Percentiles rank a stretch among this genome's conserved stretches.
Conservation (phyloP, 305 asterid species). For the Coffea humblotiana region DNA sequence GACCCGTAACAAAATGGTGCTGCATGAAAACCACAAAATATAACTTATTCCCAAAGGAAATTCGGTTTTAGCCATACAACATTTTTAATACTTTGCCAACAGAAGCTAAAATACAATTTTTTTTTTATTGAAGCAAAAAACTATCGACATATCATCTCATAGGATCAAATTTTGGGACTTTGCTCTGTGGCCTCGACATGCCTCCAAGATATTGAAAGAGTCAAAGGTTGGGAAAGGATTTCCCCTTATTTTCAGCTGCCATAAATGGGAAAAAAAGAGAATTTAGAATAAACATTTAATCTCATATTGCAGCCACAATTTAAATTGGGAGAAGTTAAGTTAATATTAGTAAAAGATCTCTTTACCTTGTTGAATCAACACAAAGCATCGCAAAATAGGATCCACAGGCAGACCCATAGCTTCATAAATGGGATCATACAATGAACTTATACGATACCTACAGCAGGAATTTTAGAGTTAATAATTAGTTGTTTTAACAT, state of each 20-base stretch:
- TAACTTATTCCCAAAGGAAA: too few species aligned
- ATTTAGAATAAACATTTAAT: not conserved
- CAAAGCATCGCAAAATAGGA: conserved; percentile 13
- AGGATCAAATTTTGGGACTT: not conserved
- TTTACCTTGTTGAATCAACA: conserved; percentile 1
- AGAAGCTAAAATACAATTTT: too few species aligned
- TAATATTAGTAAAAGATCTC: not conserved
- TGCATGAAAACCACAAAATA: too few species aligned
- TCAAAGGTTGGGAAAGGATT: not conserved
- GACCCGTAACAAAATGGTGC: too few species aligned
- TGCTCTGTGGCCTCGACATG: not conserved
- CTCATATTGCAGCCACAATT: not conserved
- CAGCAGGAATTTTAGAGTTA: too few species aligned
- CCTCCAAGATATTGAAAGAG: not conserved
- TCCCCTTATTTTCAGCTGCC: not conserved
- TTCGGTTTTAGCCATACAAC: too few species aligned
- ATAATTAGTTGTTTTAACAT: too few species aligned
- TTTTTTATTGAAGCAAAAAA: not conserved
- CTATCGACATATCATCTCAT: not conserved
- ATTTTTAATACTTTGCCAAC: too few species aligned
- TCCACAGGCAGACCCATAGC: conserved; percentile 15
- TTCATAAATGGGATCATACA: conserved; percentile 19
- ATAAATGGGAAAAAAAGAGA: not conserved
- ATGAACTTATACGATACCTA: not conserved
- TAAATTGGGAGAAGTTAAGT: not conserved